These are phyloP conservation scores for Pezicula neosporulosa DNA, from an alignment of 2,329 filamentous ascomycete species.

Conservation along the genomic window DNA sequence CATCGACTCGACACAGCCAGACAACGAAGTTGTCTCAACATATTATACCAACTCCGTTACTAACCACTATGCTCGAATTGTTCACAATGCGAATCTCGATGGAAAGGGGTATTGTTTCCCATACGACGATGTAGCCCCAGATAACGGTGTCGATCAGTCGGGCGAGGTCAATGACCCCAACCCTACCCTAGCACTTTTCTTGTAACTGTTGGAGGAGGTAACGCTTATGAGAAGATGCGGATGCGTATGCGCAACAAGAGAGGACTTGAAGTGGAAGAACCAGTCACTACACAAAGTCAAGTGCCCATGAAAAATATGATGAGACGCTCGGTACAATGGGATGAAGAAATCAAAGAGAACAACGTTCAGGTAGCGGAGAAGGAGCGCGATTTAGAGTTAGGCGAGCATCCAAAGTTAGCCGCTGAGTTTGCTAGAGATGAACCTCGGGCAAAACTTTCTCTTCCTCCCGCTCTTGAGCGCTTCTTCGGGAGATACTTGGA, in stretches of 20 bases:
- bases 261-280: not conserved
- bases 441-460: not conserved
- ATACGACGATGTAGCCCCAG: slow-evolving; percentile 64
- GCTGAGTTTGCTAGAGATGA: slow-evolving; percentile 4
- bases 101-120: slow-evolving; percentile 66
- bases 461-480: slow-evolving; percentile 6
- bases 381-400: slow-evolving; percentile 9
- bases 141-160: slow-evolving; percentile 54
- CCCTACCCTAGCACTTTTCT: slow-evolving; percentile 7
- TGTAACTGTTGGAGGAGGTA: slow-evolving; percentile 17
- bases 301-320: not conserved
- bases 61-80: slow-evolving; percentile 65
- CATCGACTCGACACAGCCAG: slow-evolving; percentile 46
- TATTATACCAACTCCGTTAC: slow-evolving; percentile 55
- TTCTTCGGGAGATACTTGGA: slow-evolving; percentile 10
- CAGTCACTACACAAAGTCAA: too few species aligned
- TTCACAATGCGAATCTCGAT: slow-evolving; percentile 57
- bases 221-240: slow-evolving; percentile 10
- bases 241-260: not conserved
- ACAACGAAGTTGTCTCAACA: slow-evolving; percentile 39
- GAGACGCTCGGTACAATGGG: slow-evolving; percentile 6
- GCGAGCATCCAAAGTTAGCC: slow-evolving; percentile 10
- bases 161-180: slow-evolving; percentile 54
- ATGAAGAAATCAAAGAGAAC: slow-evolving; percentile 6
- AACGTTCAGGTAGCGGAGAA: not conserved